Conservation (phyloP, 331 rosid species). For the Arachis monticola region DNA sequence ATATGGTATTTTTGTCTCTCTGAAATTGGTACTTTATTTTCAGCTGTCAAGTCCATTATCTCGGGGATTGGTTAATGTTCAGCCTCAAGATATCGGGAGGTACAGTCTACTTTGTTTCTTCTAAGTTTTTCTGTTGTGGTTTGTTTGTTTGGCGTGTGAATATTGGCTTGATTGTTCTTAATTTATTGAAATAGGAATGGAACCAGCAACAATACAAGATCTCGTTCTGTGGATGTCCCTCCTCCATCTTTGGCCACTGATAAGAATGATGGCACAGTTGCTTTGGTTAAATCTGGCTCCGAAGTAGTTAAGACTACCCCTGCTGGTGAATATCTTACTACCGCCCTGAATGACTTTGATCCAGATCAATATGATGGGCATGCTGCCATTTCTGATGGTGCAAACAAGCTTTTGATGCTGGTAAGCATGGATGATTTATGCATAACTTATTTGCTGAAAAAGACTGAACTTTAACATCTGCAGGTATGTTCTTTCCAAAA, state of each 20-base stretch:
- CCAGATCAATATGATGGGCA: constrained; percentile 94
- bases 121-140: constrained; percentile 32
- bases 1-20: constrained; percentile 31
- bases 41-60: constrained; percentile 80
- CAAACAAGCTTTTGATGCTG: constrained; percentile 99
- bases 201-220: constrained; percentile 45
- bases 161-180: constrained; percentile 42
- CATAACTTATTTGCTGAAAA: constrained; percentile 22
- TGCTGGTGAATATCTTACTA: constrained; percentile 98
- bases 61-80: constrained; percentile 59
- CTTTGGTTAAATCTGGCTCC: constrained; percentile 78
- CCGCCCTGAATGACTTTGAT: constrained; percentile 92
- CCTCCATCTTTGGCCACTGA: constrained; percentile 65
- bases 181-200: constrained; percentile 62
- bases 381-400: constrained; percentile 99
- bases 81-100: constrained; percentile 73
- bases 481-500: constrained; percentile 36
- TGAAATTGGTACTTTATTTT: constrained; percentile 44
- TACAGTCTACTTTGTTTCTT: constrained; percentile 35
- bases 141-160: constrained; percentile 32
- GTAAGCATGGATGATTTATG: constrained; percentile 51
- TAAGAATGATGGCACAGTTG: constrained; percentile 82
- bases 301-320: constrained; percentile 83
- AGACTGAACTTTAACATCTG: constrained; percentile 14
- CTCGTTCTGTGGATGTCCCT: constrained; percentile 60